These are phyloP conservation scores for Litchi chinensis DNA, from an alignment of 345 rosid genomes.

Conservation along the genomic window DNA sequence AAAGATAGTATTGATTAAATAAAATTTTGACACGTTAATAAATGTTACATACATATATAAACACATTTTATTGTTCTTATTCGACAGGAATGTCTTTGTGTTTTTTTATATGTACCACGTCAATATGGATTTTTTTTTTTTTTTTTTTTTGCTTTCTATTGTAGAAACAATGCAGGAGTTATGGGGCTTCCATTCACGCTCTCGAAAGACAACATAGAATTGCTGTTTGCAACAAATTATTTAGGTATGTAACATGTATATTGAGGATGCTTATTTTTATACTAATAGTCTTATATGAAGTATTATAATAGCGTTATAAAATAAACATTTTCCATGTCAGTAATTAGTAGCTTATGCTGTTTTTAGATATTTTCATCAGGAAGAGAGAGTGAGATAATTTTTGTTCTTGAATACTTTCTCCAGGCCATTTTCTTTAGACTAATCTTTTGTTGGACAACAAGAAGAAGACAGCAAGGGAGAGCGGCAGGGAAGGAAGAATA, in stretches of 20 bases:
- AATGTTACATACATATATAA: not conserved
- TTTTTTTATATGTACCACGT: not conserved
- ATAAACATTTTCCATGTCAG: too few species aligned
- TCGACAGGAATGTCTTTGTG: not conserved
- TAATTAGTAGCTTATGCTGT: not conserved
- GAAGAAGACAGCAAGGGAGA: constrained; percentile 62
- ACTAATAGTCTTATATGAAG: not conserved
- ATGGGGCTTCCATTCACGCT: constrained; percentile 31
- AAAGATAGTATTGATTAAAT: too few species aligned
- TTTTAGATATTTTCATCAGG: not conserved
- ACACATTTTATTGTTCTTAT: not conserved
- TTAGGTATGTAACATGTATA: constrained; percentile 12
- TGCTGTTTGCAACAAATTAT: constrained; percentile 36
- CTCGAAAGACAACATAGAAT: constrained; percentile 35
- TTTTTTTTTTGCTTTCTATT: not conserved
- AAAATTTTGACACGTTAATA: not conserved
- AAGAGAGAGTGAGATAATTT: not conserved
- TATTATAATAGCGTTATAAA: not conserved
- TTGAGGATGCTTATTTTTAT: not conserved
- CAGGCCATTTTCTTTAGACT: constrained; percentile 77
- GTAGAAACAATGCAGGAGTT: constrained; percentile 39
- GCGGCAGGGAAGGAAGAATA: constrained; percentile 66
- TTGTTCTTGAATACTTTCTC: constrained; percentile 2
- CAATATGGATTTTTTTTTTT: not conserved
- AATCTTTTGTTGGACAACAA: constrained; percentile 61